phyloP scores from a whole-genome alignment of 2,329 filamentous ascomycete species.

The Paramyrothecium roridum region DNA sequence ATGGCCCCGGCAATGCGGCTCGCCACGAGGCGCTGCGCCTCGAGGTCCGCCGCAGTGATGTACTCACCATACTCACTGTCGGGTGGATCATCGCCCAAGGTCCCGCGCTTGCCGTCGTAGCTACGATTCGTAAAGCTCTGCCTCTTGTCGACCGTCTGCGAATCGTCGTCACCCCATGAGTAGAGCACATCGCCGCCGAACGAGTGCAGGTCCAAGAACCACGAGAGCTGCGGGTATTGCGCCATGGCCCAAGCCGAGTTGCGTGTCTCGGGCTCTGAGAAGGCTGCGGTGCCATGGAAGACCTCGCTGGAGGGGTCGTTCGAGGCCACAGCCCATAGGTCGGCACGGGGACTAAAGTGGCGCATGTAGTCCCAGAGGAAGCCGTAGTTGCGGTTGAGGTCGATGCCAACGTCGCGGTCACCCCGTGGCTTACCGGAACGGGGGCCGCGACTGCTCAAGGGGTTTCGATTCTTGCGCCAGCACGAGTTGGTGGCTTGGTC shows the following conservation, averaged over 20 bases:
- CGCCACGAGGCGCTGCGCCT: conserved; percentile 25
- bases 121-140: conserved; percentile 51
- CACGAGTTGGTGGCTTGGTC: conserved; percentile 47
- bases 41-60: conserved; percentile 32
- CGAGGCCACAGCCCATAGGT: conserved; percentile 30
- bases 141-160: conserved; percentile 38
- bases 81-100: conserved; percentile 31
- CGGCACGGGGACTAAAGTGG: conserved; percentile 36
- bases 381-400: conserved; percentile 57
- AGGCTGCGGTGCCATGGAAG: conserved; percentile 47
- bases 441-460: conserved; percentile 27
- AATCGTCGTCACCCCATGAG: conserved; percentile 54
- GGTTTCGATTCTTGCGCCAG: conserved; percentile 57
- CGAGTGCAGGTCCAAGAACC: conserved; percentile 59
- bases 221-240: conserved; percentile 45
- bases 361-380: conserved; percentile 52
- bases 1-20: conserved; percentile 34
- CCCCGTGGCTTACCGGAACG: not conserved
- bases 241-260: conserved; percentile 51
- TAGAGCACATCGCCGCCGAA: conserved; percentile 49
- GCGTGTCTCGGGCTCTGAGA: conserved; percentile 55
- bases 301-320: conserved; percentile 38
- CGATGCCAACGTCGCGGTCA: conserved; percentile 39
- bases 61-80: conserved; percentile 42
- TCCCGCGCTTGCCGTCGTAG: conserved; percentile 49